phyloP scores from a whole-genome alignment of 768 basidiomycete genomes.

The Kwoniella mangroviensis region DNA sequence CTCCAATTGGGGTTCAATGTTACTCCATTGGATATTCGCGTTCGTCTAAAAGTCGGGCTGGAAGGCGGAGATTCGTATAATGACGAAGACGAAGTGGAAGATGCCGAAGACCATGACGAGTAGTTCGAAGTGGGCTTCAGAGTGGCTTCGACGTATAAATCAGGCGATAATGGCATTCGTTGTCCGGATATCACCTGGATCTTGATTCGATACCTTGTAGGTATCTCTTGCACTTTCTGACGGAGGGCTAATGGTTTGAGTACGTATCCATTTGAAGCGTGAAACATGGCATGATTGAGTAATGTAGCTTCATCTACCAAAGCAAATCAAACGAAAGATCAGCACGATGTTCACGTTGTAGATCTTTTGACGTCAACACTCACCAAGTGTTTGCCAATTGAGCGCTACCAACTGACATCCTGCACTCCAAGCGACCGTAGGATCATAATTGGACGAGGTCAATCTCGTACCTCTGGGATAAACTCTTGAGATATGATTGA shows the following conservation, averaged over 20 bases:
- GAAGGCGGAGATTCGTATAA: slow-evolving; percentile 23
- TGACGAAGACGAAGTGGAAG: slow-evolving; percentile 13
- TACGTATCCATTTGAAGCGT: slow-evolving; percentile 85
- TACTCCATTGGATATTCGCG: slow-evolving; percentile 75
- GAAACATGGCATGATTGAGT: slow-evolving; percentile 97
- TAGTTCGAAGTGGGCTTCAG: slow-evolving; percentile 54
- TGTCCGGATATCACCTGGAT: slow-evolving; percentile 79
- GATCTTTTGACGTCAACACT: slow-evolving; percentile 43
- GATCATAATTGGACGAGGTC: slow-evolving; percentile 83
- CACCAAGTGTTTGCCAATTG: slow-evolving; percentile 97
- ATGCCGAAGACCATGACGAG: slow-evolving; percentile 8
- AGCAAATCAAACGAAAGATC: background rate
- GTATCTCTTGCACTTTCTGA: slow-evolving; percentile 66
- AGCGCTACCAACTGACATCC: slow-evolving; percentile 89
- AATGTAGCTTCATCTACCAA: slow-evolving; percentile 77
- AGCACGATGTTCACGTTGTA: background rate
- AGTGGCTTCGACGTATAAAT: slow-evolving; percentile 76
- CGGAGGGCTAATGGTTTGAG: slow-evolving; percentile 83
- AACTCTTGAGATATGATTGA: slow-evolving; percentile 77
- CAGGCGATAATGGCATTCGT: slow-evolving; percentile 77
- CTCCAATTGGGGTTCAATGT: slow-evolving; percentile 92
- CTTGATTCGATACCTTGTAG: slow-evolving; percentile 60
- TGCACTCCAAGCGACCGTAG: slow-evolving; percentile 84
- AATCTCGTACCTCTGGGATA: slow-evolving; percentile 86
- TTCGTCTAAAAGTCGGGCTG: slow-evolving; percentile 57